These are phyloP conservation scores for Citrus cavaleriei DNA, from an alignment of 345 rosid genomes.

Conservation along the genomic window DNA sequence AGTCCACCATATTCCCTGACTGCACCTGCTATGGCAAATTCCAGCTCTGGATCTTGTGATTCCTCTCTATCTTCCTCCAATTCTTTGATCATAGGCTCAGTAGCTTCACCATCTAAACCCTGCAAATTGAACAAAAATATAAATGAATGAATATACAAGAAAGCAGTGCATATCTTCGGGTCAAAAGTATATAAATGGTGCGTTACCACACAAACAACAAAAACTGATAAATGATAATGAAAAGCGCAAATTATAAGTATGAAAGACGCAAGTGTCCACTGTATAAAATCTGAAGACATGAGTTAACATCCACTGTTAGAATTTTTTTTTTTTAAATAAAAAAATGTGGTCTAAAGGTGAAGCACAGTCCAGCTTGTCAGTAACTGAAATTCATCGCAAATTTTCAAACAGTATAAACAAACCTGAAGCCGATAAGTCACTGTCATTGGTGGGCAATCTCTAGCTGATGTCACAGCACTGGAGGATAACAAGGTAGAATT, in stretches of 20 bases:
- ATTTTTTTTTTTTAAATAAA: background rate
- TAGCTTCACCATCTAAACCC: slow-evolving; percentile 99
- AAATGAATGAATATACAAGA: background rate
- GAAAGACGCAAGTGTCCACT: background rate
- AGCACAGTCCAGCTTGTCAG: background rate
- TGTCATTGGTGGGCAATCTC: slow-evolving; percentile 93
- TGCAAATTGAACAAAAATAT: slow-evolving; percentile 24
- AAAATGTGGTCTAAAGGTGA: background rate
- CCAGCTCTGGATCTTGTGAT: slow-evolving; percentile 96
- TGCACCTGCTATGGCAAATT: slow-evolving; percentile 98
- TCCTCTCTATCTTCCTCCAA: slow-evolving; percentile 99
- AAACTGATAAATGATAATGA: background rate
- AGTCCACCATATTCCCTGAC: slow-evolving; percentile 92
- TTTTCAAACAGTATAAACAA: slow-evolving; percentile 15
- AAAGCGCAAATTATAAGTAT: background rate
- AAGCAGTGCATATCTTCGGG: background rate
- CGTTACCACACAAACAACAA: background rate
- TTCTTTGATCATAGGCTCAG: slow-evolving; percentile 99
- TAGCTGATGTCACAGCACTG: slow-evolving; percentile 46
- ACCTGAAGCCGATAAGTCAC: slow-evolving; percentile 99
- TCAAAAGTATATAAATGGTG: background rate
- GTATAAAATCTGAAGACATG: background rate
- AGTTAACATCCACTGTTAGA: background rate
- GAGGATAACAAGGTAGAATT: slow-evolving; percentile 62
- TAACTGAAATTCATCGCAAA: background rate